Conservation (phyloP, 2,329 filamentous ascomycete species). For the Coniosporium tulheliwenetii region DNA sequence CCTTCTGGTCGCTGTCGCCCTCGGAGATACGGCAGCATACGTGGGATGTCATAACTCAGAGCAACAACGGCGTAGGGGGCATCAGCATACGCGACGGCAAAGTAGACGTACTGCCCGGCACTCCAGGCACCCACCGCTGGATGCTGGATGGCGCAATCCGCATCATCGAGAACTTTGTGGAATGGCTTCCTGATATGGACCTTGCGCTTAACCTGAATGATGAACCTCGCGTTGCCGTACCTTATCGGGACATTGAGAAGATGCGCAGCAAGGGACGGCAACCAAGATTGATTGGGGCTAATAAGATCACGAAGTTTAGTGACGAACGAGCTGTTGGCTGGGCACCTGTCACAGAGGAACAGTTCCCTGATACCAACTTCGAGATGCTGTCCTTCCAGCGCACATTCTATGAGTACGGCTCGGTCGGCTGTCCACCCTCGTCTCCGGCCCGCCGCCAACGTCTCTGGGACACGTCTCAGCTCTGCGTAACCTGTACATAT, state of each 20-base stretch:
- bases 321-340: constrained; percentile 21
- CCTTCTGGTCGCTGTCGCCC: constrained; percentile 83
- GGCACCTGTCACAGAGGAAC: constrained; percentile 15
- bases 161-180: constrained; percentile 38
- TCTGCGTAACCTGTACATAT: constrained; percentile 48
- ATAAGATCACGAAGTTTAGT: constrained; percentile 17
- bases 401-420: constrained; percentile 25
- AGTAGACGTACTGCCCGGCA: constrained; percentile 31
- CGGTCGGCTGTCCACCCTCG: constrained; percentile 42
- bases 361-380: constrained; percentile 6
- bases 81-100: constrained; percentile 39
- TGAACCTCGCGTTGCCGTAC: constrained; percentile 40
- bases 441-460: constrained; percentile 44
- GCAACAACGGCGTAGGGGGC: constrained; percentile 39
- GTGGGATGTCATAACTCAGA: constrained; percentile 35
- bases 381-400: constrained; percentile 19
- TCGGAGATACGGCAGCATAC: constrained; percentile 53
- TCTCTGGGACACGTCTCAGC: constrained; percentile 46
- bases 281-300: constrained; percentile 3
- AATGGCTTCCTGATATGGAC: constrained; percentile 46
- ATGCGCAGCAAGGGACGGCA: constrained; percentile 15
- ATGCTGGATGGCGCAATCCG: constrained; percentile 38
- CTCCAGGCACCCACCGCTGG: constrained; percentile 40
- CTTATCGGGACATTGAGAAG: constrained; percentile 25
- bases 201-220: constrained; percentile 48